These are phyloP conservation scores for Phialophora chinensis DNA, from an alignment of 2,329 filamentous ascomycete species.

Conservation along the genomic window DNA sequence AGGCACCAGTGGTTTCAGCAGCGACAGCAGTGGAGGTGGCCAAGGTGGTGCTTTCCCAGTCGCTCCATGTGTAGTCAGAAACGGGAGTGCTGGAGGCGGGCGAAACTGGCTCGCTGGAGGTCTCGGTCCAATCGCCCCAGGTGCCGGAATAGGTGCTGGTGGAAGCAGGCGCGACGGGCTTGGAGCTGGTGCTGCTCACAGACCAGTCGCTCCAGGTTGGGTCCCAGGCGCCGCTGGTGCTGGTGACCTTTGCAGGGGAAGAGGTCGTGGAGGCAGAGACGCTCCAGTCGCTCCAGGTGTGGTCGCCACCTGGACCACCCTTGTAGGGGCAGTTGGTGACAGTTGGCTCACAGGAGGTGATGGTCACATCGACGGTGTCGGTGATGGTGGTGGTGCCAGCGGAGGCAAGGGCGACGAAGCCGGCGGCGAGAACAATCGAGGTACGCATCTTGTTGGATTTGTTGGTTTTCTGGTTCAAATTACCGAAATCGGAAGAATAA, in stretches of 20 bases:
- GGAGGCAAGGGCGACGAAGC: slow-evolving; percentile 45
- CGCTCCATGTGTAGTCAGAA: slow-evolving; percentile 26
- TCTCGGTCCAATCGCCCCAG: slow-evolving; percentile 21
- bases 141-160: slow-evolving; percentile 13
- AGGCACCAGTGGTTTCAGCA: slow-evolving; percentile 19
- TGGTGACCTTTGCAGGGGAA: slow-evolving; percentile 1
- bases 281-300: slow-evolving; percentile 25
- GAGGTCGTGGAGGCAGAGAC: slow-evolving; percentile 13
- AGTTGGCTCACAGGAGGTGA: slow-evolving; percentile 66
- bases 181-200: slow-evolving; percentile 18
- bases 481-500: slow-evolving; percentile 31
- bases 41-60: slow-evolving; percentile 32
- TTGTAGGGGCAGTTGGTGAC: slow-evolving; percentile 63
- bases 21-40: slow-evolving; percentile 25
- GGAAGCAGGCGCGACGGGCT: slow-evolving; percentile 3
- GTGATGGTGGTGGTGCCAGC: slow-evolving; percentile 54
- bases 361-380: slow-evolving; percentile 64
- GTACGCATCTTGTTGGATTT: slow-evolving; percentile 40
- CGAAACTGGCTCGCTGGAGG: slow-evolving; percentile 20
- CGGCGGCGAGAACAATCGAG: slow-evolving; percentile 44
- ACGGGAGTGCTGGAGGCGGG: slow-evolving; percentile 1
- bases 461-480: slow-evolving; percentile 27
- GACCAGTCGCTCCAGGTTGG: slow-evolving; percentile 23
- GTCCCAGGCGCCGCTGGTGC: slow-evolving; percentile 8
- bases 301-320: slow-evolving; percentile 7